Percentiles rank a stretch among this genome's conserved stretches.
These are phyloP conservation scores for Protomyces pachydermus DNA, from an alignment of 1,139 yeast genomes.

Conservation along the genomic window DNA sequence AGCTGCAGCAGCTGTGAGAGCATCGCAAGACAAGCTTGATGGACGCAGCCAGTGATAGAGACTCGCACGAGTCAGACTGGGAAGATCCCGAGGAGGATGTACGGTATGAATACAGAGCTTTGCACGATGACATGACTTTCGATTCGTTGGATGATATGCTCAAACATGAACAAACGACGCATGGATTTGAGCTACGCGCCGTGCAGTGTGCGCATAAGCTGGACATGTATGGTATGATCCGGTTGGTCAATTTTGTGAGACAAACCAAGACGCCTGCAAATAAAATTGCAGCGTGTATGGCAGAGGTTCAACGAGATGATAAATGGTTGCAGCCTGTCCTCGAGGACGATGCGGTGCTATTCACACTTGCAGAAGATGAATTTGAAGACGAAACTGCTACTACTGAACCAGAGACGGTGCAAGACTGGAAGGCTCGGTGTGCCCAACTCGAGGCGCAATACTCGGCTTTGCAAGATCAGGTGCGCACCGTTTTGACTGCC, in stretches of 20 bases:
- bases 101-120: conserved; percentile 1
- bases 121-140: conserved; percentile 15
- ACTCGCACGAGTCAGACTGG: conserved; percentile 23
- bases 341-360: conserved; percentile 35
- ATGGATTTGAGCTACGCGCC: conserved; percentile 33
- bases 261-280: conserved; percentile 28
- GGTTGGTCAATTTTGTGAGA: conserved; percentile 35
- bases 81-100: conserved; percentile 17
- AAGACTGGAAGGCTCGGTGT: conserved; percentile 26
- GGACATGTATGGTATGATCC: conserved; percentile 35
- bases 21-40: not conserved
- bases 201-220: conserved; percentile 27
- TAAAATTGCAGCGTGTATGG: conserved; percentile 21
- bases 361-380: conserved; percentile 33
- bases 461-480: conserved; percentile 30
- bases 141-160: conserved; percentile 25
- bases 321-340: conserved; percentile 34
- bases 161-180: conserved; percentile 29
- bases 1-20: too few species aligned
- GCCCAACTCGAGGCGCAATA: conserved; percentile 28
- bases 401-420: conserved; percentile 11
- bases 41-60: conserved; percentile 3
- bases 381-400: conserved; percentile 29
- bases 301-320: conserved; percentile 30
- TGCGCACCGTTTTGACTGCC: conserved; percentile 17